These are phyloP conservation scores for Solanum paucissectum DNA, from an alignment of 257 asterid species.

Conservation along the genomic window DNA sequence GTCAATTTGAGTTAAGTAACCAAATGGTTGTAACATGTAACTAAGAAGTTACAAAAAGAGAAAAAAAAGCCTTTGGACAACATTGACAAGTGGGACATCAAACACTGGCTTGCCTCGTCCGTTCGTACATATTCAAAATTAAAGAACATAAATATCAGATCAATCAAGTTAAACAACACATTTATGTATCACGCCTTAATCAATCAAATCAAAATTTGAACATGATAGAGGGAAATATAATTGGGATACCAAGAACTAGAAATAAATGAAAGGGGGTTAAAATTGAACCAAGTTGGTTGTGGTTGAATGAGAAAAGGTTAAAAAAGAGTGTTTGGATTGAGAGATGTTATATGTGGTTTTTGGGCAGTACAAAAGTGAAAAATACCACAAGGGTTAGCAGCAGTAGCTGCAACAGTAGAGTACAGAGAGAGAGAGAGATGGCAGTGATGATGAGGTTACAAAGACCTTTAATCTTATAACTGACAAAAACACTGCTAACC, in stretches of 20 bases:
- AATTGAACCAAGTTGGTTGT: neutral
- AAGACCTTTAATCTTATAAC: constrained; percentile 57
- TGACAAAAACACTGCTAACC: constrained; percentile 78
- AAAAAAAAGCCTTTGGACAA: neutral
- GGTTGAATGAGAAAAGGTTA: neutral
- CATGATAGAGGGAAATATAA: neutral
- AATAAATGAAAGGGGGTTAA: neutral
- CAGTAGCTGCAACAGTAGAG: neutral
- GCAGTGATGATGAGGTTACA: constrained; percentile 35
- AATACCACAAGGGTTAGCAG: neutral
- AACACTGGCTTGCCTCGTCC: neutral
- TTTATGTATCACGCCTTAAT: too few species aligned
- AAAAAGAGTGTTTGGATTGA: constrained; percentile 15
- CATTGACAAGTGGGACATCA: constrained; percentile 16
- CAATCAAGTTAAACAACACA: neutral
- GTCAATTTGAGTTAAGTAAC: neutral
- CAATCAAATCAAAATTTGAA: neutral
- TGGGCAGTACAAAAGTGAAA: constrained; percentile 30
- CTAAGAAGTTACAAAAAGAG: neutral
- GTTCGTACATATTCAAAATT: neutral
- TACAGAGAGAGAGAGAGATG: neutral
- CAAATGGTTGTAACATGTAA: neutral
- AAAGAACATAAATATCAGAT: neutral
- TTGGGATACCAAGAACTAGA: neutral
- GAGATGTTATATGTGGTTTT: constrained; percentile 21